A percentile compares a stretch with the other conserved stretches of the same genome.
Conservation (phyloP, 2,329 filamentous ascomycete species). For the Fusarium piperis region DNA sequence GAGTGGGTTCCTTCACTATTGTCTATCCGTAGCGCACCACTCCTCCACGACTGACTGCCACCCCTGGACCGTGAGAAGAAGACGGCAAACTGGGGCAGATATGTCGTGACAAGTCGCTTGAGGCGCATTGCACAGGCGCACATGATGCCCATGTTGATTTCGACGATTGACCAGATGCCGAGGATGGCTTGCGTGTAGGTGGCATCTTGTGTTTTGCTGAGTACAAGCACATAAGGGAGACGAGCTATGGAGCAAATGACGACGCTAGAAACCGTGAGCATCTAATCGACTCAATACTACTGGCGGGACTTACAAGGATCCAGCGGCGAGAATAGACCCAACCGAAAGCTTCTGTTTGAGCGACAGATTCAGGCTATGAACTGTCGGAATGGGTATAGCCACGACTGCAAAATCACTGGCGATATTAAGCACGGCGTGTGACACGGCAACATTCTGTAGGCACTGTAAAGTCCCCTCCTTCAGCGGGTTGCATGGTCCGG, state of each 20-base stretch:
- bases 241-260: background rate
- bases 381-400: background rate
- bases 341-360: background rate
- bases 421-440: background rate
- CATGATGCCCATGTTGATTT: background rate
- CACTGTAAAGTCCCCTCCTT: background rate
- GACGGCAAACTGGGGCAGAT: background rate
- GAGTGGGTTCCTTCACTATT: background rate
- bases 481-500: background rate
- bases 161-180: background rate
- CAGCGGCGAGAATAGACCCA: background rate
- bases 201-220: background rate
- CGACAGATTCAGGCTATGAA: background rate
- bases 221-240: background rate
- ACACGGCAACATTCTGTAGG: background rate
- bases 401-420: background rate
- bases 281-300: accelerated
- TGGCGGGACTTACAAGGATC: background rate
- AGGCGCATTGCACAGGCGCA: background rate
- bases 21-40: background rate
- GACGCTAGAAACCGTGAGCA: background rate
- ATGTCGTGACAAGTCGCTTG: background rate
- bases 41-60: background rate
- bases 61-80: background rate
- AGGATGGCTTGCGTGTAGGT: background rate